phyloP scores from a whole-genome alignment of 352 stramenopile species.

The Globisporangium middletonii region DNA sequence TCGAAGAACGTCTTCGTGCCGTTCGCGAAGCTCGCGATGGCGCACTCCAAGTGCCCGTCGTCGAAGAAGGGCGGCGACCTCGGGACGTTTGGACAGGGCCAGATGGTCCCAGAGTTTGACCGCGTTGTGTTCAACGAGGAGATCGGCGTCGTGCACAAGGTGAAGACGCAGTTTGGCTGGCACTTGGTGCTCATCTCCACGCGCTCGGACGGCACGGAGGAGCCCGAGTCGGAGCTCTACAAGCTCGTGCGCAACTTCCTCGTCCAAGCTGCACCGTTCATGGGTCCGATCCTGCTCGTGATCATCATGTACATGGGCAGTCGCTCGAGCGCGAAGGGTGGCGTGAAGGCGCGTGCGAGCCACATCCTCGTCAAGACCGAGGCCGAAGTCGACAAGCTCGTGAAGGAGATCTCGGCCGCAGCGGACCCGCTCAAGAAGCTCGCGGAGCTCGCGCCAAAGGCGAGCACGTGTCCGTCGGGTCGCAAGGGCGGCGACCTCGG shows the following conservation, averaged over 20 bases:
- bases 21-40: slow-evolving; percentile 63
- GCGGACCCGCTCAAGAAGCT: slow-evolving; percentile 50
- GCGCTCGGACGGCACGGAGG: slow-evolving; percentile 36
- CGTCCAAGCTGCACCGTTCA: slow-evolving; percentile 42
- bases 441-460: slow-evolving; percentile 47
- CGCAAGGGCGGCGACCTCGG: slow-evolving; percentile 62
- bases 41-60: slow-evolving; percentile 69
- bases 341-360: slow-evolving; percentile 44
- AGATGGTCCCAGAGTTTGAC: slow-evolving; percentile 79
- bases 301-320: slow-evolving; percentile 39
- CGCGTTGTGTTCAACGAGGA: slow-evolving; percentile 63
- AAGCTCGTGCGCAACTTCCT: slow-evolving; percentile 24
- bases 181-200: slow-evolving; percentile 56
- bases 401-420: slow-evolving; percentile 45
- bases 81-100: slow-evolving; percentile 58
- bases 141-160: slow-evolving; percentile 73
- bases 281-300: slow-evolving; percentile 45
- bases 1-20: slow-evolving; percentile 46
- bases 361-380: slow-evolving; percentile 75
- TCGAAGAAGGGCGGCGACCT: slow-evolving; percentile 60
- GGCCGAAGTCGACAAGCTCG: slow-evolving; percentile 45
- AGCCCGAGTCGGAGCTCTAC: slow-evolving; percentile 24
- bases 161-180: slow-evolving; percentile 77
- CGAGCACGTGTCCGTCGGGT: slow-evolving; percentile 68
- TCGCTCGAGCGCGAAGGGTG: slow-evolving; percentile 17